A percentile compares a stretch with the other conserved stretches of the same genome.
These are phyloP conservation scores for Jatropha curcas DNA, from an alignment of 345 rosid genomes.

Conservation along the genomic window DNA sequence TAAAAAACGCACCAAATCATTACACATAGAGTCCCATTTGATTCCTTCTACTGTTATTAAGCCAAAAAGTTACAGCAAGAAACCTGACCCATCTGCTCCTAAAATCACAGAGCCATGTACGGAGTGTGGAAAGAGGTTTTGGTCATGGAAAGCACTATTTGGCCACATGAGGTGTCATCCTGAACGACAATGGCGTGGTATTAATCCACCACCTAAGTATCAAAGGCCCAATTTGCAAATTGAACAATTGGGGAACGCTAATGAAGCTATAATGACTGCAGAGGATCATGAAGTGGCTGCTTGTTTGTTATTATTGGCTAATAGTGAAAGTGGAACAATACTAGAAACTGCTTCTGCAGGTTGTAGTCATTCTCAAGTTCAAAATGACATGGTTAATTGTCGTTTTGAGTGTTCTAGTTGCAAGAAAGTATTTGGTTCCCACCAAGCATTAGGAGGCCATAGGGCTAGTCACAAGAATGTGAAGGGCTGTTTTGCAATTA, in stretches of 20 bases:
- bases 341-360: neutral
- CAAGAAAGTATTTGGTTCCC: constrained; percentile 81
- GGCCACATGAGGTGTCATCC: constrained; percentile 95
- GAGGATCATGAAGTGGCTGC: constrained; percentile 77
- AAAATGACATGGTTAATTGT: constrained; percentile 23
- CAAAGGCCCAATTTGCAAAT: constrained; percentile 14
- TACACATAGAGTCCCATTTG: constrained; percentile 14
- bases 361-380: constrained; percentile 3
- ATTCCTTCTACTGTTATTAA: constrained; percentile 21
- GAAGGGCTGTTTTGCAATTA: constrained; percentile 74
- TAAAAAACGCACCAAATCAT: constrained; percentile 45
- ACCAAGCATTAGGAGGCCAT: constrained; percentile 89
- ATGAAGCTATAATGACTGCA: constrained; percentile 35
- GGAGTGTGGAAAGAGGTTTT: constrained; percentile 88
- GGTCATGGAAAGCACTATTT: constrained; percentile 68
- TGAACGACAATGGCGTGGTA: constrained; percentile 62
- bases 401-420: constrained; percentile 76
- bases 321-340: constrained; percentile 1
- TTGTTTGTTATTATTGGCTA: constrained; percentile 58
- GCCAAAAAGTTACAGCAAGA: constrained; percentile 46
- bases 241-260: neutral
- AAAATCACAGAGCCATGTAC: constrained; percentile 79
- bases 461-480: constrained; percentile 86
- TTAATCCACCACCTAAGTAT: constrained; percentile 43
- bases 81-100: constrained; percentile 70